Evolutionary conservation across 257 asterid genomes (phyloP).

Genomic region (Solanum bulbocastanum): DNA sequence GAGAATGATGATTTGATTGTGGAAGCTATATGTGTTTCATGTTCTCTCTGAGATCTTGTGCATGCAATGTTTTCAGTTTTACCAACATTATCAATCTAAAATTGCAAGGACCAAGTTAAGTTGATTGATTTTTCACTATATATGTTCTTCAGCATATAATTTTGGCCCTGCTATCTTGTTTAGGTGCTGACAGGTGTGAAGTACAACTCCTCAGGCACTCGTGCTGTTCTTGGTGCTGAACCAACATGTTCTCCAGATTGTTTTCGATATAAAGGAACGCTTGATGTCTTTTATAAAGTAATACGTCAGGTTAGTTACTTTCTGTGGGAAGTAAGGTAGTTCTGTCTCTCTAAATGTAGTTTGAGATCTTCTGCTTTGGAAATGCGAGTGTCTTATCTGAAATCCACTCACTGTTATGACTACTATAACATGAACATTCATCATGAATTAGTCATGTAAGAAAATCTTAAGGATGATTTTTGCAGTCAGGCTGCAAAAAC

Average conservation of each 20-base stretch:
- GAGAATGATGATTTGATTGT: not conserved
- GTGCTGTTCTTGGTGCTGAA: constrained; percentile 25
- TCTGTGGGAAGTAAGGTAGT: not conserved
- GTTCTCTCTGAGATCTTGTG: not conserved
- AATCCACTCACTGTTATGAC: not conserved
- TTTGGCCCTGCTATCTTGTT: constrained; percentile 7
- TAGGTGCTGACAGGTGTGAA: constrained; percentile 46
- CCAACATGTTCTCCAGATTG: constrained; percentile 38
- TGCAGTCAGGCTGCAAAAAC: not conserved
- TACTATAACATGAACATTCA: not conserved
- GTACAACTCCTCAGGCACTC: constrained; percentile 19
- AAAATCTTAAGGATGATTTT: not conserved
- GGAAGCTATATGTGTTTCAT: not conserved
- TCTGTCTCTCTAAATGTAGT: not conserved
- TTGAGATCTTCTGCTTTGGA: not conserved
- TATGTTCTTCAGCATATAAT: constrained; percentile 1
- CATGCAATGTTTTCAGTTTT: not conserved
- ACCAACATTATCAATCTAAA: not conserved
- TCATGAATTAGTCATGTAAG: not conserved
- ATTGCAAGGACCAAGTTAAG: not conserved
- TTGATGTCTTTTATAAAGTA: constrained; percentile 66
- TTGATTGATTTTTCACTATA: not conserved
- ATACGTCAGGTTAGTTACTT: constrained; percentile 53
- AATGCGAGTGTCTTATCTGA: not conserved
- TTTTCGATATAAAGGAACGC: constrained; percentile 61